phyloP scores from a whole-genome alignment of 2,329 filamentous ascomycete genomes.

The Phoma sp. region DNA sequence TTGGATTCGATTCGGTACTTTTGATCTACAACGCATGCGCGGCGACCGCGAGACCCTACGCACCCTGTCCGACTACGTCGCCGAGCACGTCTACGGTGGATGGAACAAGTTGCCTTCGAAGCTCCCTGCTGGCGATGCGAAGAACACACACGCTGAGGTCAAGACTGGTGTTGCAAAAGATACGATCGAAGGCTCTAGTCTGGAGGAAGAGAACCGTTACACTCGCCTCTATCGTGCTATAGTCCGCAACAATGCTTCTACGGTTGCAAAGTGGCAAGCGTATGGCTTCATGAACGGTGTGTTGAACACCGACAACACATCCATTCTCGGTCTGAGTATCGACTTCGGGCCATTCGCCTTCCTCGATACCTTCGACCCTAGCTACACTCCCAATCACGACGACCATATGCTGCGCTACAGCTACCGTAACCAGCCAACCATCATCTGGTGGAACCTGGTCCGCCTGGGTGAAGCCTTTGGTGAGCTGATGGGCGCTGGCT shows the following conservation, averaged over 20 bases:
- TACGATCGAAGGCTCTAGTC: conserved; percentile 69
- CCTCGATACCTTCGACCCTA: conserved; percentile 93
- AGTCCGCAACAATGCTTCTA: conserved; percentile 80
- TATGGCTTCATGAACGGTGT: conserved; percentile 99
- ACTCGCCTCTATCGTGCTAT: conserved; percentile 86
- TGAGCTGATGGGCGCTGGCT: conserved; percentile 82
- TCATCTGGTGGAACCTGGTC: conserved; percentile 99
- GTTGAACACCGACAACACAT: conserved; percentile 97
- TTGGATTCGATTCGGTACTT: conserved; percentile 94
- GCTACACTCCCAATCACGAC: conserved; percentile 96
- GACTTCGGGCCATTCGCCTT: conserved; percentile 98
- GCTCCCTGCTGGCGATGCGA: conserved; percentile 55
- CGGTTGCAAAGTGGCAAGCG: conserved; percentile 92
- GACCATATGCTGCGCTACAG: conserved; percentile 85
- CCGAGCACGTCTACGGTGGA: conserved; percentile 84
- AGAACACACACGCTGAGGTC: conserved; percentile 54
- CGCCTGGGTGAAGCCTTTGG: conserved; percentile 87
- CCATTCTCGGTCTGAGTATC: conserved; percentile 83
- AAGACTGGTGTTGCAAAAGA: conserved; percentile 59
- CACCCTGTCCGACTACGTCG: conserved; percentile 79
- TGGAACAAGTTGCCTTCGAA: conserved; percentile 81
- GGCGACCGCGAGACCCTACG: conserved; percentile 78
- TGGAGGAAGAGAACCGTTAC: conserved; percentile 82
- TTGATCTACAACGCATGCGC: conserved; percentile 85
- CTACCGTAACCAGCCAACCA: conserved; percentile 91